Percentiles rank a stretch among this genome's conserved stretches.
phyloP scores from a whole-genome alignment of 148 eudicot species.

The Arctostaphylos glauca region DNA sequence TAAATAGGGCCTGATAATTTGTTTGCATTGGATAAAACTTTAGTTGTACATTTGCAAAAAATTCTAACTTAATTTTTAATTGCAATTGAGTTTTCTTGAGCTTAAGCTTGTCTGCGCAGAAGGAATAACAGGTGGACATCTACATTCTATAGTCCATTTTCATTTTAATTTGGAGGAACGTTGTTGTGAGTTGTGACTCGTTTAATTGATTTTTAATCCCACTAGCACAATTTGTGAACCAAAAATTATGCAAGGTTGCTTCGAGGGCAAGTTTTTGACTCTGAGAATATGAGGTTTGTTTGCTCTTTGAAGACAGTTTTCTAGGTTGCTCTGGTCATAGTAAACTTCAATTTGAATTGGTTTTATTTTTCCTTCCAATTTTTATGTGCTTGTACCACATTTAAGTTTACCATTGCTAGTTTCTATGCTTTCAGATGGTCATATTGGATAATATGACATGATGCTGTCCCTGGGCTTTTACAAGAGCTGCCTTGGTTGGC shows the following conservation, averaged over 20 bases:
- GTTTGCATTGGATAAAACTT: neutral
- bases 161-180: neutral
- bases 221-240: neutral
- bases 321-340: neutral
- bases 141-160: neutral
- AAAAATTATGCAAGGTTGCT: neutral
- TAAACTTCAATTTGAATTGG: neutral
- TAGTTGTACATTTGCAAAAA: neutral
- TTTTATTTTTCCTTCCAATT: neutral
- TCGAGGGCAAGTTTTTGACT: neutral
- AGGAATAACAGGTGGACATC: neutral
- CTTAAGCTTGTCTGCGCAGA: conserved; percentile 11
- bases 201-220: neutral
- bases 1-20: neutral
- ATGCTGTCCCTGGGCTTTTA: neutral
- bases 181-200: neutral
- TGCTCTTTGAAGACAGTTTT: neutral
- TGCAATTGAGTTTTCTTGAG: neutral
- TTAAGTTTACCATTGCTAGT: too few species aligned
- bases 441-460: neutral
- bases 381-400: neutral
- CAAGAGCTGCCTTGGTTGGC: neutral
- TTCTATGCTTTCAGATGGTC: neutral
- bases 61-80: neutral
- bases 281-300: neutral